Evolutionary conservation across 1,139 yeast species (phyloP).

Genomic region (Pneumocystis oryctolagi): DNA sequence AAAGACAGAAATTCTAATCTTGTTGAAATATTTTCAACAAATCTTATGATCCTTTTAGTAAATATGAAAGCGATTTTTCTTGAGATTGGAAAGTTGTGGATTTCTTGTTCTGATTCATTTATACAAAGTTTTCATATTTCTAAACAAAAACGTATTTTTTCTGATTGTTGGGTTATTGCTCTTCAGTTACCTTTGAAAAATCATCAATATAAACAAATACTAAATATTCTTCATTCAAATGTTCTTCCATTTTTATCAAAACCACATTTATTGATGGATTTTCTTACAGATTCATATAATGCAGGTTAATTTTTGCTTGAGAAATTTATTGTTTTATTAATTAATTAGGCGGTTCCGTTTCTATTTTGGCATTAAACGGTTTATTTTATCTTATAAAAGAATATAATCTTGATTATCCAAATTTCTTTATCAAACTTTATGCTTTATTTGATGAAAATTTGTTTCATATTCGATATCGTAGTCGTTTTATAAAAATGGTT

Average conservation of each 20-base stretch:
- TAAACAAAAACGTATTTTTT: constrained; percentile 51
- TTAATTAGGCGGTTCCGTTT: constrained; percentile 36
- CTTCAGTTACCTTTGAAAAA: constrained; percentile 35
- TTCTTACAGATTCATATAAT: constrained; percentile 71
- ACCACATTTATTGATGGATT: constrained; percentile 82
- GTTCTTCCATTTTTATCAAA: constrained; percentile 66
- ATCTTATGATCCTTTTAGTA: constrained; percentile 10
- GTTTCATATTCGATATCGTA: constrained; percentile 64
- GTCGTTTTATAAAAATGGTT: constrained; percentile 74
- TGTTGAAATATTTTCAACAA: constrained; percentile 7
- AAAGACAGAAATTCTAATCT: background rate
- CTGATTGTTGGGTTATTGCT: constrained; percentile 47
- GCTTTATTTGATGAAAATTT: constrained; percentile 56
- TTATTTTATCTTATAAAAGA: constrained; percentile 70
- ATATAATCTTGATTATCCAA: constrained; percentile 82
- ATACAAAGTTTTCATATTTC: constrained; percentile 29
- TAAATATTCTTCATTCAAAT: constrained; percentile 64
- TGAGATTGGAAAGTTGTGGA: constrained; percentile 10
- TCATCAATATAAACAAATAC: constrained; percentile 52
- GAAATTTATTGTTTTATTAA: background rate
- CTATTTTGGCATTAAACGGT: constrained; percentile 75
- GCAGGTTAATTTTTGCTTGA: constrained; percentile 27
- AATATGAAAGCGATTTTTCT: constrained; percentile 9
- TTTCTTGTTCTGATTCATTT: constrained; percentile 12
- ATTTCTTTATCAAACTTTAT: constrained; percentile 71